A percentile compares a stretch with the other conserved stretches of the same genome.
Conservation (phyloP, 768 basidiomycete genomes). For the Tephrocybe sp. region DNA sequence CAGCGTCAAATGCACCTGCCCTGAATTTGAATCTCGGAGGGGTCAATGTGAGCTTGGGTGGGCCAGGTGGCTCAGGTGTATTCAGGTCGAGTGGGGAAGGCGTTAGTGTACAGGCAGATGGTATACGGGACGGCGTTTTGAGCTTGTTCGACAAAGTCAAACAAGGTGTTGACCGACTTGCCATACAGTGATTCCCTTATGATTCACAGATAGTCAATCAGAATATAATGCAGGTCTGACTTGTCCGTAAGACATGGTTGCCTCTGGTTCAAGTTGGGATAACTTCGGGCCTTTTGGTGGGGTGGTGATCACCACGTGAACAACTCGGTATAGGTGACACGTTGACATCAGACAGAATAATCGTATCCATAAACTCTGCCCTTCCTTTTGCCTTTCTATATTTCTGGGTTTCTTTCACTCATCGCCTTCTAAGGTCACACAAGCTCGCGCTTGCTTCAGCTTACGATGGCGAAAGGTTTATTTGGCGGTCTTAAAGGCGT, state of each 20-base stretch:
- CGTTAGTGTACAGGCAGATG: slow-evolving; percentile 78
- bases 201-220: background rate
- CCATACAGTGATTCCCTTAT: slow-evolving; percentile 34
- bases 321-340: slow-evolving; percentile 29
- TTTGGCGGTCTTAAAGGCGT: slow-evolving; percentile 81
- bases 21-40: slow-evolving; percentile 90
- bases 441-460: slow-evolving; percentile 33
- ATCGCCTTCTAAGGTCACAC: slow-evolving; percentile 27
- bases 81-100: slow-evolving; percentile 79
- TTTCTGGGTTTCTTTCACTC: slow-evolving; percentile 22
- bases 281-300: slow-evolving; percentile 24
- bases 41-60: slow-evolving; percentile 93
- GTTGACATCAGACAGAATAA: slow-evolving; percentile 17
- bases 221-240: background rate
- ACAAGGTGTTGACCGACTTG: slow-evolving; percentile 73
- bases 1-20: slow-evolving; percentile 68
- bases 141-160: slow-evolving; percentile 87
- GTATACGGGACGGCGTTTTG: slow-evolving; percentile 84
- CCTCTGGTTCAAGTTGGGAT: slow-evolving; percentile 16
- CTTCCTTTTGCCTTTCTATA: slow-evolving; percentile 19
- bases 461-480: slow-evolving; percentile 73
- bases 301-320: slow-evolving; percentile 23
- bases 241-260: background rate
- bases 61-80: slow-evolving; percentile 75
- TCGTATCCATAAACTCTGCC: slow-evolving; percentile 17